Evolutionary conservation across 805 yeast genomes (phyloP).

Genomic region (Candida germanica): DNA sequence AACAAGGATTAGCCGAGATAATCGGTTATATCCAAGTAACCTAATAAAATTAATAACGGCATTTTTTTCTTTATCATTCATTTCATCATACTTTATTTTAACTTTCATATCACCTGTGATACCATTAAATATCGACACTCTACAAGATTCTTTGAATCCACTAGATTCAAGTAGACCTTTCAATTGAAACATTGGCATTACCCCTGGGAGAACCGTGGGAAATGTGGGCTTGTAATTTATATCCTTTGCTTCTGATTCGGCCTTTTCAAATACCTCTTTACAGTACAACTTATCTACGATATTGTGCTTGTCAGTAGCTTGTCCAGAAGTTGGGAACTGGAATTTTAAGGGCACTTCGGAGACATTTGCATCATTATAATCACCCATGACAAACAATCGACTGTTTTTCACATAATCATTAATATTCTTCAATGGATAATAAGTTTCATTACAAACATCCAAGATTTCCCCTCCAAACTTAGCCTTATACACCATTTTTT

Average conservation of each 20-base stretch:
- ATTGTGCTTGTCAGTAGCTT: slow-evolving; percentile 15
- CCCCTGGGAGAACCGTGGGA: slow-evolving; percentile 12
- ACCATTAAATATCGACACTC: slow-evolving; percentile 1
- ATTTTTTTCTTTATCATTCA: slow-evolving; percentile 5
- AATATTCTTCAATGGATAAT: slow-evolving; percentile 35
- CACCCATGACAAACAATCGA: slow-evolving; percentile 27
- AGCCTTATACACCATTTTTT: slow-evolving; percentile 78
- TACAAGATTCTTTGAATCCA: not conserved
- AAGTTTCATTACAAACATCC: slow-evolving; percentile 50
- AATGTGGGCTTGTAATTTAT: slow-evolving; percentile 10
- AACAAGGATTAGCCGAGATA: slow-evolving; percentile 5
- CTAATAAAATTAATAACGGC: slow-evolving; percentile 8
- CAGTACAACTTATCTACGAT: slow-evolving; percentile 19
- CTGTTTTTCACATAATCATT: slow-evolving; percentile 26
- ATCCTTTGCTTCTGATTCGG: slow-evolving; percentile 14
- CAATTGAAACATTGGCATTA: slow-evolving; percentile 12
- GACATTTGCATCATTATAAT: slow-evolving; percentile 3
- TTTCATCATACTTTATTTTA: not conserved
- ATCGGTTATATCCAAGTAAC: slow-evolving; percentile 5
- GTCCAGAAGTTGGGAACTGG: slow-evolving; percentile 9
- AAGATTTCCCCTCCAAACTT: slow-evolving; percentile 74
- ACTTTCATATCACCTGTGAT: slow-evolving; percentile 1
- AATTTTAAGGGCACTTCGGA: slow-evolving; percentile 9
- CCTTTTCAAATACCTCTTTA: slow-evolving; percentile 15
- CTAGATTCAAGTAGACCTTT: slow-evolving; percentile 6